Base-by-base conservation (phyloP, 2,329 filamentous ascomycete species). In the Malbranchea zuffiana region DNA sequence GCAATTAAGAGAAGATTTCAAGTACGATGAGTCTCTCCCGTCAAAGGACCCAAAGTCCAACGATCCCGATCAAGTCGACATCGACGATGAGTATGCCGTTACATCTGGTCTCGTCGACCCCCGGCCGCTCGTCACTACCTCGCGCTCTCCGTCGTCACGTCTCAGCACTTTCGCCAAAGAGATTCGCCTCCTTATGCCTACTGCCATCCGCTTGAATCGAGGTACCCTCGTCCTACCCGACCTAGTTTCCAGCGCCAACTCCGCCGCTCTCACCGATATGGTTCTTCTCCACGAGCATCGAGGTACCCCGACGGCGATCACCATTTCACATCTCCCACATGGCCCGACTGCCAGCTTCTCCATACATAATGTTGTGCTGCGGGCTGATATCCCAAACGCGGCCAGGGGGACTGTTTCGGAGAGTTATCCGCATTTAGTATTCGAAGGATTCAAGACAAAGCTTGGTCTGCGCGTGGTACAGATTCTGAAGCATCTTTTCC, bases 101-200 rank as follows among this genome's bases (percentile, higher is more conserved):
- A 74, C 95, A 1, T 90, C 82, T n/a, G 90, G 90, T 20, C 76
- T 96, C 25, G 75, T 90, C 24, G 90, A 96, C 49, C 86, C 88
- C 5, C 73, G 87, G 36, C 78, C 93, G 3, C 72, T 96, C 5
- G 83, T 95, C 34, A 93, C 88, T 16, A 98, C 90, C 3, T 90
- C 82, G 30, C 75, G 90, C 53, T 82, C 88, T 47, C 88, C 90
- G 13, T 88, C 81, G 19, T 80, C 82, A 32, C 73, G 90, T 37
- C 69, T 98, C 6, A 74, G 77, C n/a, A 79, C 84, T 0, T 98
- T 98, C 54, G 81, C 85, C 19, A 96, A 98, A 57, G 90, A 96
- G 59, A 81, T 94, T 36, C 71, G 86, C 35, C 66, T 93, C 13
- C 66, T 93, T 4, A 67, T 93, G 1, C 88, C 87, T 0, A 95